A percentile compares a stretch with the other conserved stretches of the same genome.
These are phyloP conservation scores for Clonostachys chloroleuca DNA, from an alignment of 2,329 filamentous ascomycete genomes.

Conservation along the genomic window DNA sequence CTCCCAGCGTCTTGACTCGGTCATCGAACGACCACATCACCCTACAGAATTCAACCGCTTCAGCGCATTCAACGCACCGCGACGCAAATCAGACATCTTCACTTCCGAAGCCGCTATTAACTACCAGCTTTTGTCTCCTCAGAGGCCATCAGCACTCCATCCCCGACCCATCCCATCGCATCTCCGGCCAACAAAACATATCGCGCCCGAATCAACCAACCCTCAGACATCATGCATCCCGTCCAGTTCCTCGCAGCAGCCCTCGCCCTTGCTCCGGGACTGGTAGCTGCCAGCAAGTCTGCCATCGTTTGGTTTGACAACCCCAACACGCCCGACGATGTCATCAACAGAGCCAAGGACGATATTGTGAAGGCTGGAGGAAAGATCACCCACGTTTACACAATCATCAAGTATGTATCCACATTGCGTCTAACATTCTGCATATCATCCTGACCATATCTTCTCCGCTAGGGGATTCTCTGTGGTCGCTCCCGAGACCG, in stretches of 20 bases:
- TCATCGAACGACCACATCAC: too few relatives aligned
- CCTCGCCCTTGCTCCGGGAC: constrained; percentile 53
- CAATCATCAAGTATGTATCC: constrained; percentile 56
- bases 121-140: too few relatives aligned
- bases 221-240: constrained; percentile 49
- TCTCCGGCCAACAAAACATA: too few relatives aligned
- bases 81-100: too few relatives aligned
- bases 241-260: constrained; percentile 46
- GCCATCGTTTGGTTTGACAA: constrained; percentile 77
- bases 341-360: constrained; percentile 68
- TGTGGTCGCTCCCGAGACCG: constrained; percentile 65
- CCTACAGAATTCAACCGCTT: too few relatives aligned
- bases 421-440: background rate
- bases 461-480: constrained; percentile 63
- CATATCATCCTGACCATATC: background rate
- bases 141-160: too few relatives aligned
- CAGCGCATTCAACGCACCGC: too few relatives aligned
- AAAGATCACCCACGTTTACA: constrained; percentile 74
- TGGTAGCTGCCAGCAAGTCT: constrained; percentile 63
- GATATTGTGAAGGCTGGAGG: constrained; percentile 68
- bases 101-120: too few relatives aligned
- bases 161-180: too few relatives aligned
- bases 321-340: constrained; percentile 55
- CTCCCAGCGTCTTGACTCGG: too few relatives aligned
- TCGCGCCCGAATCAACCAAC: too few relatives aligned